Evolutionary conservation across 306 rosid species (phyloP).

Genomic region (Prinsepia uniflora): DNA sequence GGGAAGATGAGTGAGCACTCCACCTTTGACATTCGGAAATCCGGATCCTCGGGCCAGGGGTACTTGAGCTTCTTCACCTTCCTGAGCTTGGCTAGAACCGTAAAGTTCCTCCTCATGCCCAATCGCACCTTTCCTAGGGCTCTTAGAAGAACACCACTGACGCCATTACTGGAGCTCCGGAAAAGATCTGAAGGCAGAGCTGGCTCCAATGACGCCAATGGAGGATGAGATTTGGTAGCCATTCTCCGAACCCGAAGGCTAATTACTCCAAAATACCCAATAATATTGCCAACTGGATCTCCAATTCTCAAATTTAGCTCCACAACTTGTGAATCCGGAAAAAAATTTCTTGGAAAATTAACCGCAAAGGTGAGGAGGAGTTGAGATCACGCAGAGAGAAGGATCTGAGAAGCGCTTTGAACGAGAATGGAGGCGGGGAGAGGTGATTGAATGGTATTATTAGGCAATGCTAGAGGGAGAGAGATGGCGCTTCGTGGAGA

Average conservation of each 20-base stretch:
- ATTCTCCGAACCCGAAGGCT: conserved; percentile 30
- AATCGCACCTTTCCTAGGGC: conserved; percentile 53
- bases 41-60: conserved; percentile 85
- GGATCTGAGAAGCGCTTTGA: conserved; percentile 13
- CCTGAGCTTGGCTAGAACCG: conserved; percentile 58
- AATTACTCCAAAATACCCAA: conserved; percentile 30
- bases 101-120: conserved; percentile 41
- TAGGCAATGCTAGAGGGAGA: conserved; percentile 37
- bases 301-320: conserved; percentile 24
- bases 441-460: conserved; percentile 26
- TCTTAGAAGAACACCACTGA: conserved; percentile 63
- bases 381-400: conserved; percentile 25
- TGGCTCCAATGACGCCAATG: conserved; percentile 43
- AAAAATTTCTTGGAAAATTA: conserved; percentile 19
- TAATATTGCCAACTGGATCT: conserved; percentile 37
- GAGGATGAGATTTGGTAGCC: conserved; percentile 60
- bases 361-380: conserved; percentile 32
- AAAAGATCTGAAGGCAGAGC: conserved; percentile 69
- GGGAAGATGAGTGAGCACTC: conserved; percentile 64
- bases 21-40: conserved; percentile 84
- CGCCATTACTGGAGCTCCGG: conserved; percentile 68
- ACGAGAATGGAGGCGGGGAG: conserved; percentile 1
- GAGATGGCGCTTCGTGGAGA: conserved; percentile 52
- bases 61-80: conserved; percentile 77
- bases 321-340: conserved; percentile 21